Evolutionary conservation across 768 basidiomycete species (phyloP), one percentile per base, ranked within the genome.

Genomic region (Obba rivulosa): DNA sequence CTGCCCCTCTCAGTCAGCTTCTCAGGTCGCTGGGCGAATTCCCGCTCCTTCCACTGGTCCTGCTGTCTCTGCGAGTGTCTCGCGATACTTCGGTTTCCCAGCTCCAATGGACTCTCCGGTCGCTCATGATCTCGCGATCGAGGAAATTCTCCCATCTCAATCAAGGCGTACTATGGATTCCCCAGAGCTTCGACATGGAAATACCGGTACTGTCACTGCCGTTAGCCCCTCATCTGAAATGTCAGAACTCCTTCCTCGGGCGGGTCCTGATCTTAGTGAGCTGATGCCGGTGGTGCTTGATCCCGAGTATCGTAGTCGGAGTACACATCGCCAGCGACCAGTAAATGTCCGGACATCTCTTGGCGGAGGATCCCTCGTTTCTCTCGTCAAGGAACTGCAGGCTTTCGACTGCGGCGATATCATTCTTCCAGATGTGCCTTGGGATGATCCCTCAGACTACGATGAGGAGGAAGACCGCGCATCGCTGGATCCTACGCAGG

Each of bases 1-100:
- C 10, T 62, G 64, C 25, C 74, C 80, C 9, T 83, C 76, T 8
- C 72, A 83, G 43, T 83, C 80, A 22, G 80, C 75, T 23, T 83
- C 80, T 23, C 80, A 79, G 55, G 49, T 65, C 36, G 52, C 49
- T 7, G 35, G 22, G 20, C 43, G 42, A 14, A 20, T 35, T 22
- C 16, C 18, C 18, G 34, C 23, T 22, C 18, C 11, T 37, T 16
- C 28, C 16, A 17, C 16, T 21, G n/a, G 16, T 4, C 8, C 28
- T 16, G 9, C 25, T 13, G 21, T 22, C 20, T 45, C 57, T 20
- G 46, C 22, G 23, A 47, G 43, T 31, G 49, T 50, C 34, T 49
- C 53, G 17, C 47, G 50, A 14, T 53, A 41, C 41, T 55, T 53
- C 41, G 8, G n/a, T 25, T 13, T 11, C 2, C 43, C 47, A 3